Evolutionary conservation across 345 rosid genomes (phyloP), one percentile per base, ranked within the genome.

Genomic region (Pelargonium nanum): DNA sequence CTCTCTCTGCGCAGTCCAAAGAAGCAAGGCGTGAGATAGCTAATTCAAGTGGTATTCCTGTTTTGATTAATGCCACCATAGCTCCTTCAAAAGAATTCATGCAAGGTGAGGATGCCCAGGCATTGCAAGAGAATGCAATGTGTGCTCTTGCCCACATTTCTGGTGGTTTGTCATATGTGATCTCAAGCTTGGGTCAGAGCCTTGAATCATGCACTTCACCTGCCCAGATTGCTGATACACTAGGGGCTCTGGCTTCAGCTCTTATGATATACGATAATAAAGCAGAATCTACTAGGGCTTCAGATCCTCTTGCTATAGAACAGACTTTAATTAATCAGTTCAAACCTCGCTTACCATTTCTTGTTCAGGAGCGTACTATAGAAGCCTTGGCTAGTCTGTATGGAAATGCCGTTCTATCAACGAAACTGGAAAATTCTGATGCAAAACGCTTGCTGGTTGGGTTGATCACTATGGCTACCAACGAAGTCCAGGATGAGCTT

Each of bases 161-260:
- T 52, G 99, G 99, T 74, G 99, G 99, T 67, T 81, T 94, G 71
- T 88, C 99, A 16, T 88, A 75, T 77, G 99, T 94, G 66, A 90
- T 94, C 68, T 79, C 99, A 53, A 94, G 99, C 78, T 95, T 94
- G 71, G 99, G 97, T 70, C 97, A 94, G 72, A 94, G 99, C 81
- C 95, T 94, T 68, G 96, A 90, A 69, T 90, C 99, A 19, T 94
- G 99, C 69, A 81, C 95, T 70, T 88, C 97, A 13, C 83, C 96
- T 55, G 93, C 89, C 59, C 99, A 90, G 75, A 83, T 85, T 64
- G 96, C 97, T 21, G 99, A 94, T 69, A 94, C 97, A 8, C 80
- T 94, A 52, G 99, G 99, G 67, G 99, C 99, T 58, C 77, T 94
- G 68, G 99, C 99, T 78, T 90, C 99, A n/a, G 99, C 97, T 56